Evolutionary conservation across 441 rosid genomes (phyloP), one percentile per base, ranked within the genome.

Genomic region (Adansonia rubrostipa): DNA sequence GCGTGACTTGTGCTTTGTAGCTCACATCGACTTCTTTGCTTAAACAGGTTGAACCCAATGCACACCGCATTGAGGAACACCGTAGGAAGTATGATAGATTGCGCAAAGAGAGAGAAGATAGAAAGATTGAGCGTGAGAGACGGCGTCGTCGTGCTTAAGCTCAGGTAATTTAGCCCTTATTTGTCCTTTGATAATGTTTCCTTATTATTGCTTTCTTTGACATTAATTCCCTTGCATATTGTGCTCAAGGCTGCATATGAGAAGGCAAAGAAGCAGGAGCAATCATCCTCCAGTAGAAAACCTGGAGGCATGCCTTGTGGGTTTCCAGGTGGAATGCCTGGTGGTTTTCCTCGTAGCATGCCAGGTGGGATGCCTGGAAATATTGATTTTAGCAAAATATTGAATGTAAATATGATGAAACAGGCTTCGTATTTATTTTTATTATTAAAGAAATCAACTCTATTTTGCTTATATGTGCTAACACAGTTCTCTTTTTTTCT

Each of bases 11-110:
- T 80, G 5, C 56, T 53, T 66, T 74, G 74, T n/a, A 69, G 19
- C 57, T 77, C 63, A 78, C 22, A 24, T 64, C 2, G 58, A 47
- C 62, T 77, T 57, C 68, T 75, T 63, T 68, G 20, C 74, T 69
- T n/a, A 77, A 75, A 70, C 83, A 96, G 99, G 99, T 96, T 82
- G 97, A 96, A 79, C 98, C 99, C 20, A 94, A 96, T 76, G 94
- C 91, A 4, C 98, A 88, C 71, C 91, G 80, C 81, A 87, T 96
- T 69, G 97, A 96, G 84, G 98, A 96, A 87, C 99, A 96, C 82
- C 92, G 89, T 22, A 86, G 97, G 85, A 96, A 96, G 88, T 94
- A 96, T 84, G 98, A 94, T 60, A 92, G 97, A 78, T 67, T 96
- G 83, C 83, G 80, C n/a, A 96, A 88, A 86, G 98, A 96, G 83